Evolutionary conservation across 306 rosid species (phyloP).

Genomic region (barrel medic (Medicago truncatula)): DNA sequence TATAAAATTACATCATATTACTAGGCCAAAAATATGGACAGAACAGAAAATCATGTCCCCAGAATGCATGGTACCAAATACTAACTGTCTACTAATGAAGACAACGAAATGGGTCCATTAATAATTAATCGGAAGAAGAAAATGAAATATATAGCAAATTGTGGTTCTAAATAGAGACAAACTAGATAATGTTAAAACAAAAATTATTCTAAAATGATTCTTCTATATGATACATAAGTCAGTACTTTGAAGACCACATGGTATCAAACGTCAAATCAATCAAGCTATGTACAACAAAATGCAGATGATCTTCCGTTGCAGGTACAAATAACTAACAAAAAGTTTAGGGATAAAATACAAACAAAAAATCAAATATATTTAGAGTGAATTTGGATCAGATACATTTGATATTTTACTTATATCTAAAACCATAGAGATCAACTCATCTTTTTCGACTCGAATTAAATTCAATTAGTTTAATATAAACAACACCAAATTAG

Average conservation of each 20-base stretch:
- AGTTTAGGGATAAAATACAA: background rate
- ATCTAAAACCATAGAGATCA: too few relatives aligned
- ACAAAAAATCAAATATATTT: background rate
- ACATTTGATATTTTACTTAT: background rate
- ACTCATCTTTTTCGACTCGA: too few relatives aligned
- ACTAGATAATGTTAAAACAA: constrained; percentile 6
- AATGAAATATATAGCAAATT: background rate
- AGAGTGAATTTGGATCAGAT: background rate
- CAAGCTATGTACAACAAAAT: constrained; percentile 7
- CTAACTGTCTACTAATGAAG: constrained; percentile 21
- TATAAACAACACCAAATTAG: too few relatives aligned
- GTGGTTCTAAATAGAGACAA: constrained; percentile 2
- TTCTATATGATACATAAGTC: constrained; percentile 17
- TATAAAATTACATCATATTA: constrained; percentile 1
- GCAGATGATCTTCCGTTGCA: constrained; percentile 2
- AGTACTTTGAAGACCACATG: background rate
- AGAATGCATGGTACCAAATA: constrained; percentile 32
- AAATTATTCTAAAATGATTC: background rate
- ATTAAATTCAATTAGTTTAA: too few relatives aligned
- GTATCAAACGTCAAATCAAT: constrained; percentile 25
- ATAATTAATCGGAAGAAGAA: background rate
- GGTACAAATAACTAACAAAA: background rate
- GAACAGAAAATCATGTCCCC: constrained; percentile 33
- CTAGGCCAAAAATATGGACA: constrained; percentile 29
- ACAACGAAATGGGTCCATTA: constrained; percentile 39